phyloP scores from a whole-genome alignment of 2,329 filamentous ascomycete species.

The Nannizzia gypsea region DNA sequence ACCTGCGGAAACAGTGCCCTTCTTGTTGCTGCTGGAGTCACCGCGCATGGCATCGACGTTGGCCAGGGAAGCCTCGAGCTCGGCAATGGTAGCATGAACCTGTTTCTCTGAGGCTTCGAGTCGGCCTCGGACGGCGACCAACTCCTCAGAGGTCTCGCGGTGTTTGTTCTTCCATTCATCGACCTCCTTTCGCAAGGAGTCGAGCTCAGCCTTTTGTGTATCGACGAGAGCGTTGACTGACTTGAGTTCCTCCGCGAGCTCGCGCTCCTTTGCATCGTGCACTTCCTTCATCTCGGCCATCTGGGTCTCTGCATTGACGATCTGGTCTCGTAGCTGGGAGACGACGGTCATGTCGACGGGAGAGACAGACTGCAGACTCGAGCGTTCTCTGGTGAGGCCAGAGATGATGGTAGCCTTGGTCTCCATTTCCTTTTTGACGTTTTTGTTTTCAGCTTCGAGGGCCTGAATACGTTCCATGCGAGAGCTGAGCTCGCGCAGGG shows the following conservation, averaged over 20 bases:
- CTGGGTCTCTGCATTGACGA: slow-evolving; percentile 74
- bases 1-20: slow-evolving; percentile 16
- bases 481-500: slow-evolving; percentile 80
- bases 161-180: slow-evolving; percentile 66
- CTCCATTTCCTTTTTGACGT: slow-evolving; percentile 90
- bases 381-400: slow-evolving; percentile 81
- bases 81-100: slow-evolving; percentile 58
- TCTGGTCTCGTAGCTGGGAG: slow-evolving; percentile 72
- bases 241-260: slow-evolving; percentile 60
- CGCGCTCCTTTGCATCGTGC: slow-evolving; percentile 61
- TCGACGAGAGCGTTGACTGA: slow-evolving; percentile 48
- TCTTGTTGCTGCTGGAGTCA: slow-evolving; percentile 27
- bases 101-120: slow-evolving; percentile 62
- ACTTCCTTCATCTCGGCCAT: slow-evolving; percentile 61
- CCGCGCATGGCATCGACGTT: slow-evolving; percentile 38
- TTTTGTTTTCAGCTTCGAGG: slow-evolving; percentile 71
- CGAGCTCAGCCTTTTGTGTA: slow-evolving; percentile 24
- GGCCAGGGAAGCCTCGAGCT: slow-evolving; percentile 57
- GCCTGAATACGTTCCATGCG: slow-evolving; percentile 83
- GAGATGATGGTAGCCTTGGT: slow-evolving; percentile 92
- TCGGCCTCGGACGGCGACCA: slow-evolving; percentile 59
- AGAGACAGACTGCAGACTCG: slow-evolving; percentile 67
- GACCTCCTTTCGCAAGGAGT: slow-evolving; percentile 44
- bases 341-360: slow-evolving; percentile 88
- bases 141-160: slow-evolving; percentile 52